Percentiles rank a stretch among this genome's conserved stretches.
Evolutionary conservation across 805 yeast species (phyloP).

Genomic region (Ogataea henricii): DNA sequence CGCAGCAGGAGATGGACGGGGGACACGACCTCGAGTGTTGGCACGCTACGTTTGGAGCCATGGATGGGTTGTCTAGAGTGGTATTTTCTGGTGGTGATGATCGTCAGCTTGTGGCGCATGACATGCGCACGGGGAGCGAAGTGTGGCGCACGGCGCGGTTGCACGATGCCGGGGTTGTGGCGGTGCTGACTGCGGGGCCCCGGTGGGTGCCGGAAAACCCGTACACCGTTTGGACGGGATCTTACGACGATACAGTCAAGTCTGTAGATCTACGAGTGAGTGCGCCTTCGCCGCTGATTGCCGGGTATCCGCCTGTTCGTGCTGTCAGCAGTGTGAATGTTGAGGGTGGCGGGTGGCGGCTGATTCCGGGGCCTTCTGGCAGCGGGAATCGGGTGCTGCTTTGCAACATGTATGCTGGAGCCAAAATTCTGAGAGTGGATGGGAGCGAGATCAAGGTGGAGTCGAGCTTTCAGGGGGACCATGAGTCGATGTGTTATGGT

Average conservation of each 20-base stretch:
- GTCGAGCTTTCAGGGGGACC: conserved; percentile 62
- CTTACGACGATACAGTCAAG: conserved; percentile 82
- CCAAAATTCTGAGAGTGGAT: conserved; percentile 56
- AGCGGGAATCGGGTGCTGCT: conserved; percentile 55
- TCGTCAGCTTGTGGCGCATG: conserved; percentile 71
- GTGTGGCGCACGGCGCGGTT: conserved; percentile 49
- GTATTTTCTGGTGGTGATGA: conserved; percentile 94
- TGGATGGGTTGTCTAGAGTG: conserved; percentile 53
- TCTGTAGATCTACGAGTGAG: conserved; percentile 66
- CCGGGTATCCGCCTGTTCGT: conserved; percentile 53
- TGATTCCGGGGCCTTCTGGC: conserved; percentile 56
- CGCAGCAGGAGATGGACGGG: conserved; percentile 32
- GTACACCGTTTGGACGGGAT: conserved; percentile 75
- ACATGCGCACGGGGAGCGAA: conserved; percentile 44
- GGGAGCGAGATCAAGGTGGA: conserved; percentile 33
- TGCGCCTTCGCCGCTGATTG: conserved; percentile 41
- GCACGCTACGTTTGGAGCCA: conserved; percentile 74
- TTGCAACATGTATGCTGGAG: conserved; percentile 97
- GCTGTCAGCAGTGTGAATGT: conserved; percentile 49
- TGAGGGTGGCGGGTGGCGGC: conserved; percentile 96
- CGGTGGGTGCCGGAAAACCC: conserved; percentile 47
- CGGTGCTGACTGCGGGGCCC: conserved; percentile 58
- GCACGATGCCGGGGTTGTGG: conserved; percentile 91
- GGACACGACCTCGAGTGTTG: conserved; percentile 81
- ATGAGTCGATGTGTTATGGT: conserved; percentile 93